Evolutionary conservation across 176 grass and related monocot genomes (phyloP), one percentile per base, ranked within the genome.

Genomic region (Avena sativa): DNA sequence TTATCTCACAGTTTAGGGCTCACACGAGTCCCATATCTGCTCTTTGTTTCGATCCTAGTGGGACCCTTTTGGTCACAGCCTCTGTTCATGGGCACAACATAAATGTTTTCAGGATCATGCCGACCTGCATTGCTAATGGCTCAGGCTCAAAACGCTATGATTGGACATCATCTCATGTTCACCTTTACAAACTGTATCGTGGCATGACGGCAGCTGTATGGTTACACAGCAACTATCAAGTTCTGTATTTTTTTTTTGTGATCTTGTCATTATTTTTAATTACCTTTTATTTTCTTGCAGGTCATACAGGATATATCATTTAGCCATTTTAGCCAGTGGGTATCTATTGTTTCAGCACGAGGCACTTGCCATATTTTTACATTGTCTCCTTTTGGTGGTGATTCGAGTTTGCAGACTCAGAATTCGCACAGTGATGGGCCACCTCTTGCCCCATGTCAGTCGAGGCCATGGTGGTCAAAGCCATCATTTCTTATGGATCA

Each of bases 51-150:
- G 97, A 99, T 68, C 97, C 94, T 53, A 99, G 94, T 81, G 94
- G 97, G 51, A 97, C 97, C 20, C 91, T 99, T 86, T 85, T 99
- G 83, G 97, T 99, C 52, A 99, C 97, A 81, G 88, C 94, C 11
- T 99, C 97, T 62, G 92, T 99, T 83, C 92, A 99, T 89, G 97
- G 97, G 66, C 94, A 99, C 76, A 97, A 99, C 83, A 97, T 99
- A 87, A 97, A 99, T 90, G 92, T 99, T 83, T 99, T 99, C 85
- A 86, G 97, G 73, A 97, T 99, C 81, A 93, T 95, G 80, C 97
- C 92, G 25, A 91, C 89, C 44, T 78, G 74, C 84, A 89, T 99
- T 85, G 62, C 89, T 85, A 99, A 93, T 90, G 87, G 91, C 71
- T 92, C 97, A 43, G 83, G 76, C 77, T 58, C 89, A 58, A 87